Evolutionary conservation across 1,284 basidiomycete species (phyloP), one percentile per base, ranked within the genome.

Genomic region (Heliocybe sulcata): DNA sequence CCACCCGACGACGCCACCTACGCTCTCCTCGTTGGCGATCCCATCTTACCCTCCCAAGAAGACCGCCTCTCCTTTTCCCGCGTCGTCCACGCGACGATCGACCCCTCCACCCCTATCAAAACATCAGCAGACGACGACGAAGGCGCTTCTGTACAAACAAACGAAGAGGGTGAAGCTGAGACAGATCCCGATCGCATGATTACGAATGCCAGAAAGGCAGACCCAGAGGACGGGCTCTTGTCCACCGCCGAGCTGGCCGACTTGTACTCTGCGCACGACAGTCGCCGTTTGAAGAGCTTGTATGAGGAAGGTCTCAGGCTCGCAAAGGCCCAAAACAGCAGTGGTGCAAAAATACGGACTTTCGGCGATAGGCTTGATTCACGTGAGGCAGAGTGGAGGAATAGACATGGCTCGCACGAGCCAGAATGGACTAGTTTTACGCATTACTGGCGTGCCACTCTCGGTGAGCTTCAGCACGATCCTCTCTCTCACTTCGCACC

Each of bases 1-100:
- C 75, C 85, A 35, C 96, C 96, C 0, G 80, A 81, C 59, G 95
- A 97, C 65, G 77, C 90, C 1, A 84, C 85, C 0, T 98, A 99
- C 67, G 82, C 88, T 22, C 77, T 98, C n/a, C 69, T 96, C 10
- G 79, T 85, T 1, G 80, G 82, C 12, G 76, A 82, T 56, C 62
- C 75, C 10, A 67, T 94, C 26, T 72, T 81, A 1, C 61, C 72
- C 0, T 68, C 69, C 6, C 87, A 93, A 55, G 66, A 75, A 59
- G 70, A 77, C 11, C 70, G 71, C 14, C 72, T 98, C 14, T 63
- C 72, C 2, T 62, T 69, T 3, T 96, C 93, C 3, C 82, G 86
- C 45, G 86, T 98, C 31, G 83, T 98, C 1, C 95, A 98, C 65
- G 71, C 77, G 20, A 87, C 87, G 26, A 77, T 96, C 45, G 92